phyloP scores from a whole-genome alignment of 2,329 filamentous ascomycete species.

The Immersiporthe knoxdaviesiana region DNA sequence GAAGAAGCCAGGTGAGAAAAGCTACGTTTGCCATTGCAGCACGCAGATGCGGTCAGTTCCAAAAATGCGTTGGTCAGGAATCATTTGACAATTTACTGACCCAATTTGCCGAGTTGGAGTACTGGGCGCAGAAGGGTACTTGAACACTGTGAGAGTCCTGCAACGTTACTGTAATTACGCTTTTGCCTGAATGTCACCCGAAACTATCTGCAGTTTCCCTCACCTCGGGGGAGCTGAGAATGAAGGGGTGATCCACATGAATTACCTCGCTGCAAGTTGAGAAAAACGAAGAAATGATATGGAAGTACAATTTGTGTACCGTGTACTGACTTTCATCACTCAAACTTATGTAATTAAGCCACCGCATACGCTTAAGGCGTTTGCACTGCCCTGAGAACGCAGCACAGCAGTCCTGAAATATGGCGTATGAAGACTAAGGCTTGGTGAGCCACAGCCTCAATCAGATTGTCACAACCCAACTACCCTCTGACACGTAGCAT shows the following conservation, averaged over 20 bases:
- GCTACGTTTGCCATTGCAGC: conserved; percentile 22
- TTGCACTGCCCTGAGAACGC: too few relatives aligned
- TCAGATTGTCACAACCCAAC: too few relatives aligned
- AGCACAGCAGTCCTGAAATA: neutral
- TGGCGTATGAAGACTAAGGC: neutral
- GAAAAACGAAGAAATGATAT: too few relatives aligned
- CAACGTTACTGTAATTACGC: neutral
- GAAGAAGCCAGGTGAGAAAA: conserved; percentile 29
- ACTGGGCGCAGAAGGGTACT: neutral
- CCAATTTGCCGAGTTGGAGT: neutral
- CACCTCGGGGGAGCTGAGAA: neutral
- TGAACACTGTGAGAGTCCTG: neutral
- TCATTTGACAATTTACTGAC: conserved; percentile 1
- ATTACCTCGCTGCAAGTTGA: neutral
- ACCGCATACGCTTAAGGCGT: too few relatives aligned
- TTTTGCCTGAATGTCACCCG: neutral
- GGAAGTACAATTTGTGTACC: neutral
- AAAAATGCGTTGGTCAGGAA: neutral
- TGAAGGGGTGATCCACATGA: neutral
- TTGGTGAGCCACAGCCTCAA: neutral
- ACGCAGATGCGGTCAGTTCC: neutral
- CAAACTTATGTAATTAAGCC: too few relatives aligned
- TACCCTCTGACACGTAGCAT: neutral
- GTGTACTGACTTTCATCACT: neutral
- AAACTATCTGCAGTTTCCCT: conserved; percentile 17